phyloP scores from a whole-genome alignment of 2,329 filamentous ascomycete species.

The Fusarium pseudoanthophilum region DNA sequence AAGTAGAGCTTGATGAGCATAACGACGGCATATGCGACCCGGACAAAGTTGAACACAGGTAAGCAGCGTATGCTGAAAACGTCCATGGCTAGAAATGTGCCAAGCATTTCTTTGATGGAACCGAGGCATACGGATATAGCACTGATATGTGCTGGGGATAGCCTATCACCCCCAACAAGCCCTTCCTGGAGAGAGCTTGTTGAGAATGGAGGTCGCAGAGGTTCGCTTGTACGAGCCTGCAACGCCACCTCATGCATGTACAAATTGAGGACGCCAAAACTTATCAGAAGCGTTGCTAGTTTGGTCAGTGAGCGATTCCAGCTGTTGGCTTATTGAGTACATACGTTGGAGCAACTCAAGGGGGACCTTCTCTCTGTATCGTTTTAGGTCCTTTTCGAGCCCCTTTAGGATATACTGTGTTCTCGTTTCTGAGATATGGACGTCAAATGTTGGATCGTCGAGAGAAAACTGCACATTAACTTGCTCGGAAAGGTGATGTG shows the following conservation, averaged over 20 bases:
- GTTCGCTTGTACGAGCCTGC: constrained; percentile 70
- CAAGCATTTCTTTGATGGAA: constrained; percentile 74
- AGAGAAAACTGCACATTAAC: constrained; percentile 73
- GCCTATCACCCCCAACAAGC: constrained; percentile 53
- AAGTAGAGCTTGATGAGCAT: constrained; percentile 80
- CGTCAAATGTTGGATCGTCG: constrained; percentile 68
- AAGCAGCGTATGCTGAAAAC: constrained; percentile 68
- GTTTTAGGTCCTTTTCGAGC: constrained; percentile 72
- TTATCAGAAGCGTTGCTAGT: constrained; percentile 69
- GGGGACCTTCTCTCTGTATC: constrained; percentile 66
- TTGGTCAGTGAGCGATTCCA: constrained; percentile 21
- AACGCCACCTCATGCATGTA: constrained; percentile 83
- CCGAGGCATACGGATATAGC: constrained; percentile 74
- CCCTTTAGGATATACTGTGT: constrained; percentile 72
- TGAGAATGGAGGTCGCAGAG: constrained; percentile 60
- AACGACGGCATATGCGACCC: constrained; percentile 76
- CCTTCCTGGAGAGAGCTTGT: constrained; percentile 57
- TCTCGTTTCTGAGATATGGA: constrained; percentile 69
- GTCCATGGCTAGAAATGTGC: constrained; percentile 72
- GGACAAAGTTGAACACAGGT: constrained; percentile 77
- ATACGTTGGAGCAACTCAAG: constrained; percentile 65
- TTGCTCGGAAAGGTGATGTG: constrained; percentile 74
- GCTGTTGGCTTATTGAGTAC: constrained; percentile 39
- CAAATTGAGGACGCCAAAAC: constrained; percentile 72
- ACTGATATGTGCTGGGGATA: constrained; percentile 67